A percentile compares a stretch with the other conserved stretches of the same genome.
These are phyloP conservation scores for Chaetomium globosum DNA, from an alignment of 2,329 filamentous ascomycete genomes.

Conservation along the genomic window DNA sequence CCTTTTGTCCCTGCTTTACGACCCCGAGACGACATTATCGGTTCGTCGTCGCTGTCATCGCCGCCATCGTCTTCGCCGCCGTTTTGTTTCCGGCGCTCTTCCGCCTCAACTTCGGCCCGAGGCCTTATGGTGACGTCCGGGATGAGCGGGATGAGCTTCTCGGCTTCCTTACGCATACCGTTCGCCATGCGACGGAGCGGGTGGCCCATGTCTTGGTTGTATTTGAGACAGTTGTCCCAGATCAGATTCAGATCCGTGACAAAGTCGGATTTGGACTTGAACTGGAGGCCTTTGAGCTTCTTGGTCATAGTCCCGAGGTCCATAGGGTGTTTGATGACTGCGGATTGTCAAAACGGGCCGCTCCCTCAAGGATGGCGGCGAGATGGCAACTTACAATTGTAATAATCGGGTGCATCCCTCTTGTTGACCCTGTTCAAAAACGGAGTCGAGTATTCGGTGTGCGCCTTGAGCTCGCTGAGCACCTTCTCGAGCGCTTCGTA, in stretches of 20 bases:
- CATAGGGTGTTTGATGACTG: constrained; percentile 96
- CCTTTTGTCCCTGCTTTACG: constrained; percentile 81
- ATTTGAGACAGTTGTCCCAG: constrained; percentile 95
- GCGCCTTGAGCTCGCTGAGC: constrained; percentile 92
- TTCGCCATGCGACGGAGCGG: constrained; percentile 89
- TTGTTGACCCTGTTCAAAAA: constrained; percentile 96
- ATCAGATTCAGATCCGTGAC: constrained; percentile 92
- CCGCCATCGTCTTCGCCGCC: constrained; percentile 79
- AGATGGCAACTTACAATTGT: constrained; percentile 67
- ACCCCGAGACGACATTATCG: constrained; percentile 95
- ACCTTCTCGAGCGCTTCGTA: constrained; percentile 98
- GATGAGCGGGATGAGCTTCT: constrained; percentile 93
- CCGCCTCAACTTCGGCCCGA: constrained; percentile 89
- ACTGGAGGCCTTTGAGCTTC: constrained; percentile 79
- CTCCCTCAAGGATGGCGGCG: too few relatives aligned
- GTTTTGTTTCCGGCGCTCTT: constrained; percentile 81
- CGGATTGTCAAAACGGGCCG: constrained; percentile 20
- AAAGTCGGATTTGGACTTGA: constrained; percentile 92
- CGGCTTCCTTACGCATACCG: constrained; percentile 95
- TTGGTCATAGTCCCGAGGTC: constrained; percentile 98
- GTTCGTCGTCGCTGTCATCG: constrained; percentile 94
- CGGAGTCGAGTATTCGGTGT: constrained; percentile 95
- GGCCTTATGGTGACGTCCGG: constrained; percentile 89
- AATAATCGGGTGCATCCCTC: constrained; percentile 94
- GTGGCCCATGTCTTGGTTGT: constrained; percentile 88